Conservation (phyloP, 257 asterid species). For the Galeopsis tetrahit region DNA sequence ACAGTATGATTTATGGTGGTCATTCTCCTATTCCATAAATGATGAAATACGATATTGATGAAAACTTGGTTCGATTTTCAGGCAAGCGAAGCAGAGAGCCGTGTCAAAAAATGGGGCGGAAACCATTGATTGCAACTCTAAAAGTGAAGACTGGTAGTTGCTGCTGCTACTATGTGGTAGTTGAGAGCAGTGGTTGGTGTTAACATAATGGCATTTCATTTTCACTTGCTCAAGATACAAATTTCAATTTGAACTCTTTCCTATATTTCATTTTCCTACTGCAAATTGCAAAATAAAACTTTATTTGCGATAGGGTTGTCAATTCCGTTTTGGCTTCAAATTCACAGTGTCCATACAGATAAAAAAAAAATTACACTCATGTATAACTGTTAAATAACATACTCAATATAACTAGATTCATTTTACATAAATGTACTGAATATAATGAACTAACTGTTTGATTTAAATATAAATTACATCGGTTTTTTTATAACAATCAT, state of each 20-base stretch:
- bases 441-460: too few species aligned
- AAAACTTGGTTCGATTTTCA: constrained; percentile 33
- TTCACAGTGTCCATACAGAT: too few species aligned
- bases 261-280: background rate
- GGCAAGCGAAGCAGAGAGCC: constrained; percentile 66
- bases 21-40: background rate
- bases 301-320: background rate
- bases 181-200: background rate
- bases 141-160: background rate
- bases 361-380: too few species aligned
- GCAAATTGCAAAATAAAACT: background rate
- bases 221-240: background rate
- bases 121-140: constrained; percentile 32
- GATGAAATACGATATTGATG: background rate
- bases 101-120: constrained; percentile 71
- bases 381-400: too few species aligned
- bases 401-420: too few species aligned
- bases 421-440: too few species aligned
- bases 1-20: background rate
- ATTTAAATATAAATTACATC: too few species aligned
- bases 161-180: background rate
- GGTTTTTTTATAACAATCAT: too few species aligned
- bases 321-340: background rate
- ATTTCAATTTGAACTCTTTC: background rate
- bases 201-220: background rate